Base-by-base conservation (phyloP, 441 rosid species). In the Pelargonium exstipulatum region DNA sequence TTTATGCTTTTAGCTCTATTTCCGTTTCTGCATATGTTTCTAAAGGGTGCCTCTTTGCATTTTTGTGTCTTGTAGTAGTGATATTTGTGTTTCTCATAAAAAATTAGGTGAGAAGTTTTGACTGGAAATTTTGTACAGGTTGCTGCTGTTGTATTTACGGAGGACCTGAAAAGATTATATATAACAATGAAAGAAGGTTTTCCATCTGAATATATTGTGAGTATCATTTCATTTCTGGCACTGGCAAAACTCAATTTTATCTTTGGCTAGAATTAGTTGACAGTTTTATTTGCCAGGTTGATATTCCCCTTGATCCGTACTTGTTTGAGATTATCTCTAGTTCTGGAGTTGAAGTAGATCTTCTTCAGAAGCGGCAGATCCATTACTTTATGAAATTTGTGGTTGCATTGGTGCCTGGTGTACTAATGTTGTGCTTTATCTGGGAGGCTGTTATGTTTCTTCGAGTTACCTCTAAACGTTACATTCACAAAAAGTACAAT, bases 171-270 rank as follows among this genome's bases (percentile, higher is more conserved):
- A 79, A 83, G 88, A 78, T 74, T 90, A 74, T 94, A 85, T 80
- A 87, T 94, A 67, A 91, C 95, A 8, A 91, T 94, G 98, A 94
- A 88, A 73, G 97, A 91, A 88, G 98, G 97, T 66, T 91, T 91
- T 83, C 98, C 97, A 29, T 70, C 89, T 53, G 98, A 94, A 87
- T 94, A 88, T 83, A 73, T 88, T 68, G 98, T 94, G 83, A 87
- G 98, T 45, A 65, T 69, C 10, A 7, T 75, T 68, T 73, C 62
- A 35, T 71, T 72, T 5, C 40, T 67, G 14, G 66, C 65, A 7
- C 49, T 64, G 2, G 4, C 9, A 14, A 64, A 66, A 69, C 46
- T 55, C 14, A 46, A 26, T 43, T 67, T 26, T 42, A 51, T 48
- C 51, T 16, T 62, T 61, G 71, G 55, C 65, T 66, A 74, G 12